Conservation (phyloP, 441 rosid species). For the Corymbia citriodora region DNA sequence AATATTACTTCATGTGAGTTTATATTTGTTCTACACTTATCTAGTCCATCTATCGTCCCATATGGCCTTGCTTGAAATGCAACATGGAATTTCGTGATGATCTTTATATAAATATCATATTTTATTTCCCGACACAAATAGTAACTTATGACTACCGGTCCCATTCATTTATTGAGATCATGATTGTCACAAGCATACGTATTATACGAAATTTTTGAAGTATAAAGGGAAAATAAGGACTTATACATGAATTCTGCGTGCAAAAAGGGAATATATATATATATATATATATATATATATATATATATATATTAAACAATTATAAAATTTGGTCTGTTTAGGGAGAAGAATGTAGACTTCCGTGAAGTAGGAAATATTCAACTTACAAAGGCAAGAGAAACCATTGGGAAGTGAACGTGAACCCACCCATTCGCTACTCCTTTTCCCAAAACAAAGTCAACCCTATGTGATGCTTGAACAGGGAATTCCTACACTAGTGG, state of each 20-base stretch:
- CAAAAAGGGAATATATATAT: neutral
- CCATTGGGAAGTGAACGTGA: neutral
- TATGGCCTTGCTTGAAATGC: neutral
- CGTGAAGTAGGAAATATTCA: neutral
- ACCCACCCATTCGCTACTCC: neutral
- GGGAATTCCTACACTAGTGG: neutral
- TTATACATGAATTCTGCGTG: neutral
- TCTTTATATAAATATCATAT: neutral
- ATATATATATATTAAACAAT: neutral
- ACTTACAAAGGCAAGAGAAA: neutral
- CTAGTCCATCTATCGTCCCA: accelerated
- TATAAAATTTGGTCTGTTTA: neutral
- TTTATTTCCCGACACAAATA: neutral
- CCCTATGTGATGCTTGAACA: neutral
- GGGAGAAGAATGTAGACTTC: neutral
- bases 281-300: accelerated
- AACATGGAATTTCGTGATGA: accelerated
- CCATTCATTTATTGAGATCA: neutral
- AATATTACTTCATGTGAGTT: neutral
- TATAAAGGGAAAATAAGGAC: neutral
- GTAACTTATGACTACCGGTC: neutral
- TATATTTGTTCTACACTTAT: neutral
- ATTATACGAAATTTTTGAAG: neutral
- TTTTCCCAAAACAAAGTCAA: neutral
- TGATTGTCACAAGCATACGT: neutral